Conservation (phyloP, 2,329 filamentous ascomycete species). For the Elsinoe australis region DNA sequence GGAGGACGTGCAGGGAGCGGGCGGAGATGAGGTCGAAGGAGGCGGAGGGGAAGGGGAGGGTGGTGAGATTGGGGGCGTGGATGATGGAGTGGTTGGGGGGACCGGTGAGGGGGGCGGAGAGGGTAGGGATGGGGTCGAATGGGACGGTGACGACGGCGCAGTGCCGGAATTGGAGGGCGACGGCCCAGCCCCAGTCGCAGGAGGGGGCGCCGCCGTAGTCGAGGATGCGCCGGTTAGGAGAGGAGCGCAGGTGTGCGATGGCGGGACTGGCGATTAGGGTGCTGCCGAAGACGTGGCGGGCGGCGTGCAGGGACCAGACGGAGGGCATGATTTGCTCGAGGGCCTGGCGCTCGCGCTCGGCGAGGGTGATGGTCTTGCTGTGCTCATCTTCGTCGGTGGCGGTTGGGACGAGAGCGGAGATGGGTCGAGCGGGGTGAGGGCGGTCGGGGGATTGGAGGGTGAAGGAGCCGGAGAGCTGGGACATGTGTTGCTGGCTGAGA, state of each 20-base stretch:
- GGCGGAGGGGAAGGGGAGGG: slow-evolving; percentile 74
- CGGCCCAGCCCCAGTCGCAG: slow-evolving; percentile 95
- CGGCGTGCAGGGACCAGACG: slow-evolving; percentile 56
- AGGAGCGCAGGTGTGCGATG: slow-evolving; percentile 30
- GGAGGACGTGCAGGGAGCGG: slow-evolving; percentile 73
- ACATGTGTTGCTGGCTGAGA: slow-evolving; percentile 63
- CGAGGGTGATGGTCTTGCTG: slow-evolving; percentile 29
- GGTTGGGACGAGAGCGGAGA: slow-evolving; percentile 37
- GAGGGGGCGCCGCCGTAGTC: slow-evolving; percentile 79
- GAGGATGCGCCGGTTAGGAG: slow-evolving; percentile 57
- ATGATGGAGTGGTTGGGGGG: slow-evolving; percentile 83
- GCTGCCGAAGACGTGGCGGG: slow-evolving; percentile 54
- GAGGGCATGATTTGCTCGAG: slow-evolving; percentile 58
- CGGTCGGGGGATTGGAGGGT: slow-evolving; percentile 53
- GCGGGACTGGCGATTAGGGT: slow-evolving; percentile 51
- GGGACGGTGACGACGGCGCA: slow-evolving; percentile 68
- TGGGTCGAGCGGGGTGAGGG: slow-evolving; percentile 37
- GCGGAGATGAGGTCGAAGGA: slow-evolving; percentile 91
- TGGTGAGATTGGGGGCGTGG: slow-evolving; percentile 51
- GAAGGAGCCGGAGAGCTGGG: slow-evolving; percentile 77
- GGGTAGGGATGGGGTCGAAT: slow-evolving; percentile 29
- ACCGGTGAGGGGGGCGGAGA: slow-evolving; percentile 66
- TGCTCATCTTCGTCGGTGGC: slow-evolving; percentile 33
- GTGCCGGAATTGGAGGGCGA: slow-evolving; percentile 75
- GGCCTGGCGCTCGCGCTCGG: slow-evolving; percentile 73